These are phyloP conservation scores for Gracilaria vermiculophylla DNA, from an alignment of 23 red algal species.

Conservation along the genomic window DNA sequence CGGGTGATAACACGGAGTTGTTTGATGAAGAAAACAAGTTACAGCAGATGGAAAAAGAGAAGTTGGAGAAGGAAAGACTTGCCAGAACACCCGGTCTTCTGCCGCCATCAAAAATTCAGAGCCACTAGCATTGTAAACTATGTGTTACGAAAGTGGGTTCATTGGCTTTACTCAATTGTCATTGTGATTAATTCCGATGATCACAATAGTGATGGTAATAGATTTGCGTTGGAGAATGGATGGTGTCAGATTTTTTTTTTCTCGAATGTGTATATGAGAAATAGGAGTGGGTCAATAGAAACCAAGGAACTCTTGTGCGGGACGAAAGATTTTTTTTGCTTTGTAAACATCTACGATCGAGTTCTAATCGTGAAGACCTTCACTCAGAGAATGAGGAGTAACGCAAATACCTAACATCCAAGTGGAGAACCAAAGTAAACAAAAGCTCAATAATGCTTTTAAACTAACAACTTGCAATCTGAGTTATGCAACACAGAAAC, in stretches of 20 bases:
- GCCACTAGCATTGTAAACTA: constrained; percentile 2
- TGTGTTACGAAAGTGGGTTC: neutral
- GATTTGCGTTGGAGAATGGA: neutral
- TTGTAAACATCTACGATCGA: neutral
- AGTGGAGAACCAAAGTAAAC: neutral
- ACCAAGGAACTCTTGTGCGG: neutral
- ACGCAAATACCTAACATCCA: neutral
- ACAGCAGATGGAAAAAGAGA: constrained; percentile 64
- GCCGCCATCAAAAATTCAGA: constrained; percentile 15
- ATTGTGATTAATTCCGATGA: neutral
- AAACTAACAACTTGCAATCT: neutral
- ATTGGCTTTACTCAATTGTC: neutral
- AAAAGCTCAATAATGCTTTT: neutral
- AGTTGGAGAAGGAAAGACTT: constrained; percentile 65
- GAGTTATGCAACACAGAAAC: constrained; percentile 58
- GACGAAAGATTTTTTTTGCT: no score
- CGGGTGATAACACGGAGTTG: constrained; percentile 93
- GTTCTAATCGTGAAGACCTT: neutral
- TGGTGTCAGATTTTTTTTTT: neutral
- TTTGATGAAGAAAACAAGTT: constrained; percentile 93
- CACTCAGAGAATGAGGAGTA: neutral
- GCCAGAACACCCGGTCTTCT: constrained; percentile 70
- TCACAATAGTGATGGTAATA: neutral
- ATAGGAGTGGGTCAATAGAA: neutral
- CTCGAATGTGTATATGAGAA: neutral